Evolutionary conservation across 2,329 filamentous ascomycete species (phyloP).

Genomic region (Penicillium sp.): DNA sequence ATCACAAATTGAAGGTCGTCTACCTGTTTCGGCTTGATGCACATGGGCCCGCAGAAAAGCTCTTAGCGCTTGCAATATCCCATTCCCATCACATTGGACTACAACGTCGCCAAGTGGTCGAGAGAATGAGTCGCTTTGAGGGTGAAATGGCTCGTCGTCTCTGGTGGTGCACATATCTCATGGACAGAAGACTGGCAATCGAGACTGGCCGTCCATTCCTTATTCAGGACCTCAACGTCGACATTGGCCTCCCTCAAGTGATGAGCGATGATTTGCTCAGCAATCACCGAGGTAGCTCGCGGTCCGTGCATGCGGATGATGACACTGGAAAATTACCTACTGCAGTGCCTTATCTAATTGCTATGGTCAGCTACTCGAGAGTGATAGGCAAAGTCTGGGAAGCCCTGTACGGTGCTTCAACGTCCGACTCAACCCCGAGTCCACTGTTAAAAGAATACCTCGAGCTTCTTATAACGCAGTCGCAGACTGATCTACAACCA

Average conservation of each 20-base stretch:
- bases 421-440: constrained; percentile 13
- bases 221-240: constrained; percentile 27
- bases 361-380: constrained; percentile 22
- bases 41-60: constrained; percentile 16
- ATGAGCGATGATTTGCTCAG: constrained; percentile 20
- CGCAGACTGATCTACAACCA: constrained; percentile 14
- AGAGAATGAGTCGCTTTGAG: constrained; percentile 13
- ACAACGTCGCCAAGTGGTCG: constrained; percentile 20
- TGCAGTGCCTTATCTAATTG: constrained; percentile 19
- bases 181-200: constrained; percentile 27
- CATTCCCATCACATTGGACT: constrained; percentile 26
- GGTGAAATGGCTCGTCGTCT: constrained; percentile 30
- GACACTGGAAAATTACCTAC: not conserved
- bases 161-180: constrained; percentile 31
- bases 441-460: constrained; percentile 18
- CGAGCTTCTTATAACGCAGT: constrained; percentile 15
- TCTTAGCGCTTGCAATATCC: constrained; percentile 21
- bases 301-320: not conserved
- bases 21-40: constrained; percentile 26
- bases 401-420: constrained; percentile 19
- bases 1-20: constrained; percentile 11
- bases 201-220: constrained; percentile 29
- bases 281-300: not conserved
- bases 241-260: constrained; percentile 18
- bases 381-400: constrained; percentile 27